A percentile compares a stretch with the other conserved stretches of the same genome.
These are phyloP conservation scores for Cordyceps pruinosa DNA, from an alignment of 2,329 filamentous ascomycete species.

Conservation along the genomic window DNA sequence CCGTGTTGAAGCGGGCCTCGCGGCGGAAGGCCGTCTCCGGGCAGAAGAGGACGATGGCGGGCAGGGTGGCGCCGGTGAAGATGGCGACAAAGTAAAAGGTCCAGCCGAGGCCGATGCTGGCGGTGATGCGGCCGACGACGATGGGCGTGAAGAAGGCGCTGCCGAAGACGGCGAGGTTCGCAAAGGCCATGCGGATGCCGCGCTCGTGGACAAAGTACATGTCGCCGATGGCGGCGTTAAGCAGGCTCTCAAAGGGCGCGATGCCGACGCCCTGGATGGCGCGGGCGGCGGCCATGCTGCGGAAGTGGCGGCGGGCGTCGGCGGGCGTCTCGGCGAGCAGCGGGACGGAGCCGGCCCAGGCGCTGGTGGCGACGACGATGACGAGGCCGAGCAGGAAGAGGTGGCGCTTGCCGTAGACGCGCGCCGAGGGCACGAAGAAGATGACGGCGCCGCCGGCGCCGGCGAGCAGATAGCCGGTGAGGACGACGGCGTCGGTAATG, in stretches of 20 bases:
- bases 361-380: constrained; percentile 65
- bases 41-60: constrained; percentile 68
- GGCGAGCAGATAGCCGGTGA: constrained; percentile 83
- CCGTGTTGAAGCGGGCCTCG: constrained; percentile 60
- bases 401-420: constrained; percentile 91
- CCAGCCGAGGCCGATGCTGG: constrained; percentile 73
- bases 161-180: constrained; percentile 51
- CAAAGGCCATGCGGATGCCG: constrained; percentile 79
- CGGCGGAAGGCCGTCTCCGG: constrained; percentile 79
- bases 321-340: not conserved
- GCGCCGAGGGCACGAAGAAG: constrained; percentile 78
- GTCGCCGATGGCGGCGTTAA: constrained; percentile 85
- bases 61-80: constrained; percentile 64
- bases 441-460: constrained; percentile 76
- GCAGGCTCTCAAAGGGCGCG: constrained; percentile 82
- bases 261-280: constrained; percentile 81
- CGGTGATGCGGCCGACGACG: constrained; percentile 80
- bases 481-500: constrained; percentile 70
- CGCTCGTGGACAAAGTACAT: constrained; percentile 82
- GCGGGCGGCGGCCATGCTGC: constrained; percentile 67
- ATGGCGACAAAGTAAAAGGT: constrained; percentile 85
- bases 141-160: constrained; percentile 68
- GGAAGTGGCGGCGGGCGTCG: constrained; percentile 40
- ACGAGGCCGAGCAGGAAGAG: constrained; percentile 72
- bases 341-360: constrained; percentile 65